Conservation (phyloP, 2,329 filamentous ascomycete species). For the Cephalotrichum gorgonifer region DNA sequence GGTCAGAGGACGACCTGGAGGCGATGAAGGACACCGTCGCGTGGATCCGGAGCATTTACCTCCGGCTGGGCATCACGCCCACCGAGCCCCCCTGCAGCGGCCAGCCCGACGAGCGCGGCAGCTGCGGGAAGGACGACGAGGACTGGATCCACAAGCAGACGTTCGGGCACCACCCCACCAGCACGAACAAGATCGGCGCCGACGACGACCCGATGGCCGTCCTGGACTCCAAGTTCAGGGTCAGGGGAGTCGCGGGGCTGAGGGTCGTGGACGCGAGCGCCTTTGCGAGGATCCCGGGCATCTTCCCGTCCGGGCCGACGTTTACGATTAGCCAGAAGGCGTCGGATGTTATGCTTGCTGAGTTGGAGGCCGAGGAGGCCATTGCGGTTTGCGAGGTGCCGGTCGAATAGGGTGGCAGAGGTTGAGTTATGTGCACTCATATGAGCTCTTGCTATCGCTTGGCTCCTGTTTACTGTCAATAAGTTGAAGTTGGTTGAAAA, state of each 20-base stretch:
- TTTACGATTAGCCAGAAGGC: constrained; percentile 54
- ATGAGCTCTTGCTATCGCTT: no score
- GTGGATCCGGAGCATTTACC: constrained; percentile 16
- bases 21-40: constrained; percentile 23
- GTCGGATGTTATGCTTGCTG: constrained; percentile 38
- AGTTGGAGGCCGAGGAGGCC: constrained; percentile 4
- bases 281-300: constrained; percentile 40
- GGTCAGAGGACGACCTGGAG: constrained; percentile 32
- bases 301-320: constrained; percentile 36
- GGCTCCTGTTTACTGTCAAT: no score
- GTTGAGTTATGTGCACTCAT: no score
- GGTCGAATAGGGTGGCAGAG: background rate
- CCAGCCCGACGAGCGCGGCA: constrained; percentile 10
- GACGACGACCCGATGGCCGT: constrained; percentile 44
- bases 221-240: constrained; percentile 45
- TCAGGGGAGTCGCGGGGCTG: constrained; percentile 42
- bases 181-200: constrained; percentile 45
- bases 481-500: no score
- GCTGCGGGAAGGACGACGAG: constrained; percentile 27
- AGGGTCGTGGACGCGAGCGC: constrained; percentile 52
- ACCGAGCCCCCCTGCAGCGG: constrained; percentile 11
- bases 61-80: constrained; percentile 9
- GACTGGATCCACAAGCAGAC: constrained; percentile 28
- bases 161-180: constrained; percentile 48
- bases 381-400: constrained; percentile 1